Evolutionary conservation across 345 rosid genomes (phyloP), one percentile per base, ranked within the genome.

Genomic region (Rhizophora mangle): DNA sequence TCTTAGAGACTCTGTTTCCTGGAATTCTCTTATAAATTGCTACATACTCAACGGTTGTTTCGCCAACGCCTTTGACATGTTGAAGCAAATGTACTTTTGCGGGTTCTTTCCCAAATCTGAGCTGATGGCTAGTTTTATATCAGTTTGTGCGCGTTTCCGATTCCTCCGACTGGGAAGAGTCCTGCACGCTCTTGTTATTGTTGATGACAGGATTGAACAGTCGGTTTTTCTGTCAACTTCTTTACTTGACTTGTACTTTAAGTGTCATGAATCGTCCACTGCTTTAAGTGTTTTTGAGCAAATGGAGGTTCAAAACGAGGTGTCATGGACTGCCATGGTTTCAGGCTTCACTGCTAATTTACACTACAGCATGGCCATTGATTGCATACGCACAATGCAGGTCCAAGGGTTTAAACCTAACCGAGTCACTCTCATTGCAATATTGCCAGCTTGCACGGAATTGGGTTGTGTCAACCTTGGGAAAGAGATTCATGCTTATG

Each of bases 301-400:
- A 27, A 83, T 81, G 78, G 77, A 71, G 61, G 69, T 72, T 29
- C 78, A 80, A 74, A 85, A 78, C 73, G 88, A 80, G 78, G 77
- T 84, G 21, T 80, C 89, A 0, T 87, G 89, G 89, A 85, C 89
- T 1, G 81, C 88, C 22, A 66, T 85, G 74, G 77, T 87, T 72
- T 82, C 86, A 0, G 88, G 92, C 8, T 85, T 82, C 53, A 61
- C 66, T 66, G 83, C 77, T 15, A 79, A 79, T 74, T 55, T 56
- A 2, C 64, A 76, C 8, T 74, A 74, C 60, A 70, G 32, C 10
- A 66, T 68, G 82, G 84, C 71, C 5, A 22, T 87, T 69, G 60
- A 63, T 68, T 78, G 72, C 74, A 74, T 87, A 74, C 68, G 76
- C 34, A 80, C 72, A 15, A 87, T 87, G 92, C 89, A 73, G 68